Evolutionary conservation across 2,329 filamentous ascomycete species (phyloP), one percentile per base, ranked within the genome.

Genomic region (Talaromyces rugulosus): DNA sequence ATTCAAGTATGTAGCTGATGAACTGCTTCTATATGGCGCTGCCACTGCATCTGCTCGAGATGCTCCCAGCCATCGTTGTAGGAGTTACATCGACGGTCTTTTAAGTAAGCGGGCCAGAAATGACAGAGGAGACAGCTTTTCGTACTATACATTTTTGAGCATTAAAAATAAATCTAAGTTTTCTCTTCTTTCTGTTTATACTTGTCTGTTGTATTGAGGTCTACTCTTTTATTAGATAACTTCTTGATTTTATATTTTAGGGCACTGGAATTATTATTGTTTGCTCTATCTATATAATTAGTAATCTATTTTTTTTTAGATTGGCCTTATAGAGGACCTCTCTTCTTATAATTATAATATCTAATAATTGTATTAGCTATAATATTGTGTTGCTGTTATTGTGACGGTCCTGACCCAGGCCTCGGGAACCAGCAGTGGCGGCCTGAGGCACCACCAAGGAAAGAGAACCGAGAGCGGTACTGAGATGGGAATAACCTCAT

Each of bases 281-380:
- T n/a, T n/a, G n/a, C n/a, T n/a, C n/a, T 36, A 40, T 40, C n/a
- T n/a, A 11, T 31, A 31, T 50, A 9, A 4, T 33, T 65, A 33
- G 16, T 60, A 11, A 16, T 7, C 27, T 8, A 16, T 53, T 42
- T 61, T 60, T 56, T 58, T 52, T 66, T 65, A 34, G 60, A 62
- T 44, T 60, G 60, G 56, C 65, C 63, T 16, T 62, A 42, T 50
- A 68, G 64, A 16, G 64, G 66, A n/a, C 64, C 64, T 50, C 65
- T 64, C 62, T 71, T 60, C 40, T 47, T 23, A 56, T 69, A 59
- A 42, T 53, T 23, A 28, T 30, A 59, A 31, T 54, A 59, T 4
- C 11, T 7, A 23, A 53, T 54, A 27, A 59, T 53, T 9, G 9
- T n/a, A 2, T 53, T n/a, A 28, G 14, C 33, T 28, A n/a, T n/a